These are phyloP conservation scores for Lactifluus subvellereus DNA, from an alignment of 768 basidiomycete genomes.

Conservation along the genomic window DNA sequence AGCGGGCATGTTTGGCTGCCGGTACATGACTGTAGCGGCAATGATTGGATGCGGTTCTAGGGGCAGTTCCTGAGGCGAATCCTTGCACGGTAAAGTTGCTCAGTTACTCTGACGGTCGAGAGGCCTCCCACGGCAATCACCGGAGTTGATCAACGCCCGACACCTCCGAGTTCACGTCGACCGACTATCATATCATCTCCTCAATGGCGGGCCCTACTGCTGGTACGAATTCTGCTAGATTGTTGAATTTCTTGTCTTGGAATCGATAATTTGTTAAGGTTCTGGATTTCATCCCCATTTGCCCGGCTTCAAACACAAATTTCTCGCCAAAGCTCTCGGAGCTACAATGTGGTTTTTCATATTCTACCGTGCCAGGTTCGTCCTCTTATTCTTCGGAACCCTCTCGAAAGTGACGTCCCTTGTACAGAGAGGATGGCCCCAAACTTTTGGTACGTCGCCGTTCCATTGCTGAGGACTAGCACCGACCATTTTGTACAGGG, in stretches of 20 bases:
- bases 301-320: conserved; percentile 67
- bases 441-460: conserved; percentile 32
- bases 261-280: conserved; percentile 32
- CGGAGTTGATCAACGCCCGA: background rate
- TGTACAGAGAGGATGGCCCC: conserved; percentile 36
- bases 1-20: too few relatives aligned
- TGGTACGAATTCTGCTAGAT: conserved; percentile 1
- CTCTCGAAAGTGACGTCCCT: background rate
- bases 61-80: too few relatives aligned
- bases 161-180: background rate
- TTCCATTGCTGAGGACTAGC: background rate
- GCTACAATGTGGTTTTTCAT: conserved; percentile 99
- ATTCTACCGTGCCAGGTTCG: conserved; percentile 90
- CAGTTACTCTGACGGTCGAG: too few relatives aligned
- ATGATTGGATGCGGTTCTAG: background rate
- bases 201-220: conserved; percentile 22
- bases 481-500: conserved; percentile 27
- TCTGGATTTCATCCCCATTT: conserved; percentile 88
- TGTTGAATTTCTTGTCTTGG: background rate
- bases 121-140: conserved; percentile 1
- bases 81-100: too few relatives aligned
- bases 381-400: conserved; percentile 21
- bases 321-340: conserved; percentile 80
- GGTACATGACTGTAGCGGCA: too few relatives aligned
- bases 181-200: background rate